These are phyloP conservation scores for Aphanoascus verrucosus DNA, from an alignment of 2,329 filamentous ascomycete genomes.

Conservation along the genomic window DNA sequence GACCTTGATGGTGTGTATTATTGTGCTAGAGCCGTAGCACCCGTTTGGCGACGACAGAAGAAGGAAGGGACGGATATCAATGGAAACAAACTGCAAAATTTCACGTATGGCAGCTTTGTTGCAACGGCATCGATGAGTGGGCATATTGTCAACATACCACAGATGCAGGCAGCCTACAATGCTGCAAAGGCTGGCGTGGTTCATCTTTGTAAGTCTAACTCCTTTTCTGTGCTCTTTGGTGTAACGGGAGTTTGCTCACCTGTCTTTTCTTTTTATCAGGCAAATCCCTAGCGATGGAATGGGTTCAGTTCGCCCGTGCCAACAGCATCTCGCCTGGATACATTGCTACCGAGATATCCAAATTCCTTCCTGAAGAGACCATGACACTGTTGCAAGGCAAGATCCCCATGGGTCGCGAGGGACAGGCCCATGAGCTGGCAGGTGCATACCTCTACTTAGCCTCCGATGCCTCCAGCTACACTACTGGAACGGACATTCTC, in stretches of 20 bases:
- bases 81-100: conserved; percentile 52
- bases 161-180: conserved; percentile 64
- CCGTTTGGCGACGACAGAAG: conserved; percentile 61
- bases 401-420: conserved; percentile 70
- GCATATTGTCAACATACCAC: conserved; percentile 66
- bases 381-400: conserved; percentile 66
- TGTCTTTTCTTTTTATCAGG: conserved; percentile 46
- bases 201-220: conserved; percentile 34
- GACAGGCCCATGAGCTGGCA: conserved; percentile 63
- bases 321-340: conserved; percentile 68
- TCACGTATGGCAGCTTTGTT: conserved; percentile 58
- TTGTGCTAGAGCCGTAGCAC: conserved; percentile 59
- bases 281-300: conserved; percentile 64
- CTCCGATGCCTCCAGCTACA: conserved; percentile 72
- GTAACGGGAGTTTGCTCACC: not conserved
- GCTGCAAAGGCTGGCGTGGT: conserved; percentile 55
- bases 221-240: not conserved
- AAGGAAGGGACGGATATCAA: conserved; percentile 53
- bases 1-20: conserved; percentile 71
- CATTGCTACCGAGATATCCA: conserved; percentile 61
- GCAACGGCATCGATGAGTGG: conserved; percentile 70
- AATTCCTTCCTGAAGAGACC: conserved; percentile 53
- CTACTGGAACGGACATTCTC: conserved; percentile 62
- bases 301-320: conserved; percentile 61
- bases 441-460: conserved; percentile 73